Base-by-base conservation (phyloP, 306 rosid species). In the Hippophae rhamnoides region DNA sequence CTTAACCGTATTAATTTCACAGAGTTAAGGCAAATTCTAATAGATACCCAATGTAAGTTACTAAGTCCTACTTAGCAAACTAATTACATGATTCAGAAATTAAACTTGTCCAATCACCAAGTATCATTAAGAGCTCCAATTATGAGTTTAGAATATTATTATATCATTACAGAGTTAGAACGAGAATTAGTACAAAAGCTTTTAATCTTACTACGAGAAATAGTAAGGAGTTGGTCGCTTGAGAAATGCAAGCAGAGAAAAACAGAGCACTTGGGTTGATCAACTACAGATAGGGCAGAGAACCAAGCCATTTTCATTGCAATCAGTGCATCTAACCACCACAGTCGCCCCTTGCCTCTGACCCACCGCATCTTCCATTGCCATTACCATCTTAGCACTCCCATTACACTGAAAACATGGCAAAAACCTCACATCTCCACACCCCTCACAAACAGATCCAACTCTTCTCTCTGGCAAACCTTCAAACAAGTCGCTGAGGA, bases 301-400 rank as follows among this genome's bases (percentile, higher is more conserved):
- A 5, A 87, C 89, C 67, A 90, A 73, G 42, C 95, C 97, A 79
- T 87, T 90, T 49, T 90, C 97, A 70, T 90, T 87, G 67, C 97
- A 90, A 54, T 79, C 78, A 7, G 69, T 64, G 52, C 97, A 90
- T 62, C 75, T 84, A 13, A 76, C 75, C 26, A 84, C 81, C 46
- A 72, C 52, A 1, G 51, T 60, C 23, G 63, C 67, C 12, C 82
- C 79, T 25, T 64, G 76, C 42, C 72, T 72, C 54, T 62, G 67
- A 50, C 56, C 67, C 61, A n/a, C 38, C 14, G 61, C 69, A 10
- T 80, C 68, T 31, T 71, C 56, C 42, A 63, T 55, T 73, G 55
- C 50, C 72, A 82, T 53, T 38, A 77, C 78, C 67, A 80, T 67
- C 60, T 90, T 90, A 9, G 87, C 84, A 43, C 97, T 90, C 48